Conservation (phyloP, 768 basidiomycete species). For the Termitomyces heimii region DNA sequence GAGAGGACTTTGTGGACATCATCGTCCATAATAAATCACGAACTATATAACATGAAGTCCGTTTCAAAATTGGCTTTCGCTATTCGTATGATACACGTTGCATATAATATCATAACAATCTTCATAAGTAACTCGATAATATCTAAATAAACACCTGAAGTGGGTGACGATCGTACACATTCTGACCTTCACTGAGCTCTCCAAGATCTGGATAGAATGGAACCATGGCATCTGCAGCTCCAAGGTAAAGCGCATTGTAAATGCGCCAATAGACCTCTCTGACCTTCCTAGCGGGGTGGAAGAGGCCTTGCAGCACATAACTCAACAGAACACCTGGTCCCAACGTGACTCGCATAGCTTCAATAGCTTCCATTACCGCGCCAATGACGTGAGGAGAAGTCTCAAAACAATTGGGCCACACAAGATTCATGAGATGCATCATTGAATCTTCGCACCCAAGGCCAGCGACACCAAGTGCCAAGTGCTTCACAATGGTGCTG, state of each 20-base stretch:
- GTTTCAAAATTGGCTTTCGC: not conserved
- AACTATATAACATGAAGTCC: not conserved
- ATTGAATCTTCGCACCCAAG: constrained; percentile 98
- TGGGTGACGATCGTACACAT: constrained; percentile 81
- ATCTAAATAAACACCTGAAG: constrained; percentile 75
- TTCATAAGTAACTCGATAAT: not conserved
- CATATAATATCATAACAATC: constrained; percentile 1
- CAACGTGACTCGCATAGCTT: constrained; percentile 93
- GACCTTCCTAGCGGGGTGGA: constrained; percentile 96
- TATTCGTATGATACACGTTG: constrained; percentile 2
- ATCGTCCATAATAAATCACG: not conserved
- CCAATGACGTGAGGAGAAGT: constrained; percentile 98
- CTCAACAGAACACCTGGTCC: constrained; percentile 91
- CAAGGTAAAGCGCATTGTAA: constrained; percentile 92
- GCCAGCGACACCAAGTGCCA: constrained; percentile 94
- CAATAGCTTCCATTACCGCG: constrained; percentile 96
- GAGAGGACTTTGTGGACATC: not conserved
- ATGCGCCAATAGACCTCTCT: constrained; percentile 97
- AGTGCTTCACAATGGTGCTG: constrained; percentile 96
- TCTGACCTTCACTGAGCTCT: constrained; percentile 88
- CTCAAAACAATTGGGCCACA: constrained; percentile 99
- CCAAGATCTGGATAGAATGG: constrained; percentile 92
- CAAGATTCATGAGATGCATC: constrained; percentile 95
- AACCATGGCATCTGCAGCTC: constrained; percentile 86
- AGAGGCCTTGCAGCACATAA: constrained; percentile 91